Base-by-base conservation (phyloP, 2,329 filamentous ascomycete genomes). In the Paecilomyces formosus region DNA sequence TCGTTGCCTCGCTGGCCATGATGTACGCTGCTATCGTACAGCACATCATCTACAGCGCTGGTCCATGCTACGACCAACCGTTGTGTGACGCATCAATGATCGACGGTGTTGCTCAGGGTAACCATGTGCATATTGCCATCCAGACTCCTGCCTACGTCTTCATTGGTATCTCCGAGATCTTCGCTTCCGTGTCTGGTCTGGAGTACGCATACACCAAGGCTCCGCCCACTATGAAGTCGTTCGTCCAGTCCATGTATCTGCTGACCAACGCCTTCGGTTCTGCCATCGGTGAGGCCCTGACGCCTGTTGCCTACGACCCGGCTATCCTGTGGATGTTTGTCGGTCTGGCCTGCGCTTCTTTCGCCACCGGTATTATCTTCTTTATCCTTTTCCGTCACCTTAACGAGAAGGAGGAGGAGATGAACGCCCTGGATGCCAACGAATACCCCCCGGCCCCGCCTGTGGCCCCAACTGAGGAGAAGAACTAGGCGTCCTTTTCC, bases 151-250 rank as follows among this genome's bases (percentile, higher is more conserved):
- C 75, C 31, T 77, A 79, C 63, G 61, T 79, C 51, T 68, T 78
- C 60, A 78, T 79, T 58, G 75, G 75, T 69, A 57, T 78, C 13
- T 76, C 82, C 2, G 85, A 88, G 68, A 80, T 82, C 59, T 77
- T 85, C 58, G 84, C 85, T 53, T 86, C 83, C 11, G 85, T 90
- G 61, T 88, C 87, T 0, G 84, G 84, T 61, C 80, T 88, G 11
- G 88, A 90, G 70, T 89, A 90, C 64, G 87, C 86, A 18, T 90
- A 86, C 73, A 88, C 86, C 66, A 89, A 90, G 72, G 87, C 88
- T 0, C 87, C 87, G 1, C 81, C 82, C 50, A 84, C 79, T 69
- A 88, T 90, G 86, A 83, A 86, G 70, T 84, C 82, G 0, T 84
- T 82, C 13, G 81, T 86, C 28, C 78, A 82, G 65, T 79, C 83